Conservation (phyloP, 2,329 filamentous ascomycete genomes). For the Nannizzia gypsea region DNA sequence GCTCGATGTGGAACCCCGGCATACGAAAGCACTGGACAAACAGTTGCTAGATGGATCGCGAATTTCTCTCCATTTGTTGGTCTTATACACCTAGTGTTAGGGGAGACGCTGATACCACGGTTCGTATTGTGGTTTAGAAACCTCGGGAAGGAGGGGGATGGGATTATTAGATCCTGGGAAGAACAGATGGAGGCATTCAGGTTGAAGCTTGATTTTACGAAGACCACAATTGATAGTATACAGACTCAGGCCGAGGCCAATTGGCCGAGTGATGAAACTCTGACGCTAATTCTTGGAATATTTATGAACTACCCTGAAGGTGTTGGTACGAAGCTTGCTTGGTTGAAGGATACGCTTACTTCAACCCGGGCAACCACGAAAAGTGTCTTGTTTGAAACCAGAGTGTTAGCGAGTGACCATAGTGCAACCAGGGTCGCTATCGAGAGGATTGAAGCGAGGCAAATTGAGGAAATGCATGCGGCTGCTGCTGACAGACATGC, state of each 20-base stretch:
- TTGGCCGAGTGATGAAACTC: neutral
- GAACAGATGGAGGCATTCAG: neutral
- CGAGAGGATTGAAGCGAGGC: neutral
- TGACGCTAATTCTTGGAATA: too few relatives aligned
- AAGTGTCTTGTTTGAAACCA: too few relatives aligned
- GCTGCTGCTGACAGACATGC: too few relatives aligned
- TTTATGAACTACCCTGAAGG: too few relatives aligned
- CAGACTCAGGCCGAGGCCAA: neutral
- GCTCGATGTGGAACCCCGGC: neutral
- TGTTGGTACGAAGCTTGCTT: too few relatives aligned
- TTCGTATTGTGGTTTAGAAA: neutral
- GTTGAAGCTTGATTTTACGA: neutral
- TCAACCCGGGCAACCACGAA: too few relatives aligned
- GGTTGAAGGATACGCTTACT: too few relatives aligned
- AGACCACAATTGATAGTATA: neutral
- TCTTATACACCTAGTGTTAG: neutral
- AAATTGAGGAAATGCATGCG: too few relatives aligned
- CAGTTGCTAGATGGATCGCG: neutral
- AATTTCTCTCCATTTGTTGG: neutral
- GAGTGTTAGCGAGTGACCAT: too few relatives aligned
- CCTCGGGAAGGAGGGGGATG: neutral
- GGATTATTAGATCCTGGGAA: neutral
- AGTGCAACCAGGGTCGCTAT: too few relatives aligned
- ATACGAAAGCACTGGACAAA: neutral
- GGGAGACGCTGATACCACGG: neutral